Percentiles rank a stretch among this genome's conserved stretches.
Evolutionary conservation across 2,329 filamentous ascomycete genomes (phyloP).

Genomic region (Aotearoamyces nothofagi): DNA sequence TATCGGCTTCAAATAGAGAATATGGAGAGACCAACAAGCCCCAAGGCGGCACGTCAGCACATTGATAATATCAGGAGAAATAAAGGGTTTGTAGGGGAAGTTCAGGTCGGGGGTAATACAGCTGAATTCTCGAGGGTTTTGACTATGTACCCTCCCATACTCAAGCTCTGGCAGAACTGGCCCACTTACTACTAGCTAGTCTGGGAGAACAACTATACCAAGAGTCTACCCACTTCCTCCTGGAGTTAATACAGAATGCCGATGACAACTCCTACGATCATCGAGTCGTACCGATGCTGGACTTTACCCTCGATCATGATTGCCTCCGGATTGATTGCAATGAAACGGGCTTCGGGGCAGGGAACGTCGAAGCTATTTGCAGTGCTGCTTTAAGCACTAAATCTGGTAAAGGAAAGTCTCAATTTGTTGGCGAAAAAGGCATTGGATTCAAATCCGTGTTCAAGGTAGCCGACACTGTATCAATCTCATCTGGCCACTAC

Average conservation of each 20-base stretch:
- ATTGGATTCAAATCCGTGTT: constrained; percentile 22
- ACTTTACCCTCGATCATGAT: not conserved
- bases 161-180: not conserved
- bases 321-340: constrained; percentile 1
- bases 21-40: too few relatives aligned
- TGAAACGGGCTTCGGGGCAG: constrained; percentile 2
- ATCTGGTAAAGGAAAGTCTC: constrained; percentile 1
- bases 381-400: constrained; percentile 1
- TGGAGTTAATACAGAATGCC: constrained; percentile 37
- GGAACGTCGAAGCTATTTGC: constrained; percentile 2
- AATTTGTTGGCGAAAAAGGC: constrained; percentile 20
- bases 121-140: too few relatives aligned
- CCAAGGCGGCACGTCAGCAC: too few relatives aligned
- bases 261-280: constrained; percentile 30
- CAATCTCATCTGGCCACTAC: constrained; percentile 22
- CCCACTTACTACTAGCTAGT: constrained; percentile 4
- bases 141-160: too few relatives aligned
- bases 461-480: constrained; percentile 18
- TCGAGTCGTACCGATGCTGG: not conserved
- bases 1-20: too few relatives aligned
- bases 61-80: too few relatives aligned
- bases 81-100: too few relatives aligned
- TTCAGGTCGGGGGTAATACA: too few relatives aligned
- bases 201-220: constrained; percentile 17
- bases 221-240: constrained; percentile 26